Base-by-base conservation (phyloP, 495 filamentous ascomycete genomes). In the Parathielavia appendiculata region DNA sequence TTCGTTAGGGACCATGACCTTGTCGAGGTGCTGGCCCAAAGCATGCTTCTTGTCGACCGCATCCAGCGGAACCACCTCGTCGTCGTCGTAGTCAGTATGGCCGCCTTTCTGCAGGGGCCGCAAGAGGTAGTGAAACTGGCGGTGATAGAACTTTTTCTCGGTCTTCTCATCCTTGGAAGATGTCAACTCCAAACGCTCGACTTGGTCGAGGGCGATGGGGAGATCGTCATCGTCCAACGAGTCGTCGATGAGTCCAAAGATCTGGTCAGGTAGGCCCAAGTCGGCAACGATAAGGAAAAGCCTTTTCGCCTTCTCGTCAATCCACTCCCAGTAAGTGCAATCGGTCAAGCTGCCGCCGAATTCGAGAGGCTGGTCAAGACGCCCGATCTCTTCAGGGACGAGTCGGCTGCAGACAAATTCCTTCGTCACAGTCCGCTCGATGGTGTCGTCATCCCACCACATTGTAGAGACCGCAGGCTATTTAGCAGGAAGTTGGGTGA, bases 311-410 rank as follows among this genome's bases (percentile, higher is more conserved):
- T 86, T 87, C 59, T 86, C 74, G 51, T 95, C 76, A 58, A 97
- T 95, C 88, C 89, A 95, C 63, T 96, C 92, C 71, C 90, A 85
- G 66, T 96, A 97, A 1, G 90, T 95, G 61, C 90, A 86, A 64
- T 90, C 89, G 1, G 91, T 96, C 61, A 97, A 71, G 13, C 86
- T 89, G 66, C 92, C 90, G n/a, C 90, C 91, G 73, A 93, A 96
- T 17, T 80, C 80, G 38, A 92, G 73, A 0, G 85, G 84, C 46
- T 79, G 76, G 65, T 93, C 84, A 16, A 97, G 76, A 26, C 79
- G 79, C 34, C 80, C 71, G 57, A 86, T 78, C 68, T 86, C 82
- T 14, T 84, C 78, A 13, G 83, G 80, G n/a, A 80, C 75, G 19
- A 90, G 77, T 54, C 86, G 83, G 39, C 79, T 80, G 58, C 83